phyloP scores from a whole-genome alignment of 192 early-diverging fungal genomes.

The Coemansia sp. region DNA sequence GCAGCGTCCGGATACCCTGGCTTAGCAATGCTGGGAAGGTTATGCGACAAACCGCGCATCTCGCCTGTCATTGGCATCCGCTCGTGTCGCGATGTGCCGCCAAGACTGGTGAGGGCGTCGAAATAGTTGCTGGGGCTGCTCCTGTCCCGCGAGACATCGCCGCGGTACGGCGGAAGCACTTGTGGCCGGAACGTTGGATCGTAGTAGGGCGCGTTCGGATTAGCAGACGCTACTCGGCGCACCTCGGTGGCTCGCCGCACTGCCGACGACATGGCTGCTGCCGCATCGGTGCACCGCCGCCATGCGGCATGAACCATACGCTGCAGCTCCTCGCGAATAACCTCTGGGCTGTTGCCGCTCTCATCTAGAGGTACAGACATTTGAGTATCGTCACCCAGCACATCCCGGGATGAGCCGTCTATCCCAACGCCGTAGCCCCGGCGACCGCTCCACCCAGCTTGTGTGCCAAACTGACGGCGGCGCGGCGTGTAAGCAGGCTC shows the following conservation, averaged over 20 bases:
- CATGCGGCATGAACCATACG: conserved; percentile 48
- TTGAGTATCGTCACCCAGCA: conserved; percentile 8
- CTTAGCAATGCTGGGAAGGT: not conserved
- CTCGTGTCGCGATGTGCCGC: conserved; percentile 9
- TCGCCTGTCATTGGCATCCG: conserved; percentile 13
- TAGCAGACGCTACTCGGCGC: conserved; percentile 30
- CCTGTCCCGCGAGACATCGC: conserved; percentile 20
- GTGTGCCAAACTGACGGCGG: conserved; percentile 29
- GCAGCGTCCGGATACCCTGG: conserved; percentile 11
- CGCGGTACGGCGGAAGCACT: conserved; percentile 42
- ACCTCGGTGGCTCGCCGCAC: conserved; percentile 33
- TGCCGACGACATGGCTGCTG: conserved; percentile 42
- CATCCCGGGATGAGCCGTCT: conserved; percentile 5
- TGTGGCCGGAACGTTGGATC: conserved; percentile 51
- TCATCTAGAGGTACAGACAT: conserved; percentile 35
- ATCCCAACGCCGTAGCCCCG: conserved; percentile 3
- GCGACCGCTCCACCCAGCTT: conserved; percentile 21
- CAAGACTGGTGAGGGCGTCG: not conserved
- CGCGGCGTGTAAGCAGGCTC: conserved; percentile 21
- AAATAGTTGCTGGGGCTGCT: not conserved
- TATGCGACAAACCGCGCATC: conserved; percentile 22
- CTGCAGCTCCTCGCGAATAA: conserved; percentile 48
- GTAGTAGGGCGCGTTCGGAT: conserved; percentile 32
- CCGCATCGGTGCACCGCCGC: conserved; percentile 50
- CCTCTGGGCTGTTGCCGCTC: conserved; percentile 40